Evolutionary conservation across 108 stramenopile genomes (phyloP).

Genomic region (Cylindrotheca closterium): DNA sequence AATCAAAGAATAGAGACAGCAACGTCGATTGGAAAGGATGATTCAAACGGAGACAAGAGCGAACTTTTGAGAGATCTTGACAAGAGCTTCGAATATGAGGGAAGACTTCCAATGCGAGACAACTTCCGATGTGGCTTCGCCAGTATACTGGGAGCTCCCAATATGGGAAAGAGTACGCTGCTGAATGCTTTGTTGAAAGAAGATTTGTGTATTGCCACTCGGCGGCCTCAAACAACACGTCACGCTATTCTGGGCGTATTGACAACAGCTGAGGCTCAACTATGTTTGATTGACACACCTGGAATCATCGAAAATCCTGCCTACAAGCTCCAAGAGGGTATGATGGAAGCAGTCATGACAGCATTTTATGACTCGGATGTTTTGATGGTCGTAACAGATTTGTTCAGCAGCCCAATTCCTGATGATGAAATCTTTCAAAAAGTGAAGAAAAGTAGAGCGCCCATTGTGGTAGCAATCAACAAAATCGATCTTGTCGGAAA

Average conservation of each 20-base stretch:
- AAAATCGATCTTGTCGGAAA: conserved; percentile 79
- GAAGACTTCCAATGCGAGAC: conserved; percentile 15
- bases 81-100: conserved; percentile 29
- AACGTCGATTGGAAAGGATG: no score
- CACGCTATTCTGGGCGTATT: conserved; percentile 87
- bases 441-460: conserved; percentile 42
- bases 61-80: conserved; percentile 21
- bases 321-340: conserved; percentile 82
- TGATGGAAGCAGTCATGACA: conserved; percentile 86
- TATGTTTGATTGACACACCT: conserved; percentile 90
- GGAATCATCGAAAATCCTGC: conserved; percentile 82
- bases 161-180: conserved; percentile 92
- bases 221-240: conserved; percentile 89
- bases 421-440: conserved; percentile 62
- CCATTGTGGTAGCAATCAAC: conserved; percentile 85
- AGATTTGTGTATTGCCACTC: conserved; percentile 76
- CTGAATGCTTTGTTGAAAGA: conserved; percentile 81
- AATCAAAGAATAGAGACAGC: no score
- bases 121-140: conserved; percentile 69
- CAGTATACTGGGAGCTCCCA: conserved; percentile 80
- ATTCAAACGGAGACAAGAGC: no score
- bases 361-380: conserved; percentile 74
- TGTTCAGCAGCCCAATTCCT: conserved; percentile 69
- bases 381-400: conserved; percentile 81
- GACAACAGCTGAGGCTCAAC: conserved; percentile 61